Percentiles rank a stretch among this genome's conserved stretches.
Conservation (phyloP, 2,329 filamentous ascomycete genomes). For the Trichoderma lentiforme region DNA sequence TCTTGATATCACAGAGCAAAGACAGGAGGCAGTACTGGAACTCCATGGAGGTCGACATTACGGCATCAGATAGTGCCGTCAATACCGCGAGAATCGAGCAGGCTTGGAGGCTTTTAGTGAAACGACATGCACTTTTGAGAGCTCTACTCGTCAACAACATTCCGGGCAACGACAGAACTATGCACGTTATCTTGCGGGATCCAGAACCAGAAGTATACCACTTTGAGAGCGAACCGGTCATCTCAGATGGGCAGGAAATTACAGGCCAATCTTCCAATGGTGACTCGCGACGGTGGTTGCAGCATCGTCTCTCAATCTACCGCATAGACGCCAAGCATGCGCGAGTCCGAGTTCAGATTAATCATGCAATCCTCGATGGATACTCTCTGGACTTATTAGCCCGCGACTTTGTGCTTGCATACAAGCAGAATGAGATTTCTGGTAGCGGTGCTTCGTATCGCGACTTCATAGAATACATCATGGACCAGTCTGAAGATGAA, state of each 20-base stretch:
- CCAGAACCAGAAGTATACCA: neutral
- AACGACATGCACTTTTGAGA: neutral
- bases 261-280: too few species aligned
- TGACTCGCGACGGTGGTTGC: neutral
- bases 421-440: neutral
- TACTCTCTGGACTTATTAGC: constrained; percentile 5
- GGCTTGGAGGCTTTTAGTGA: neutral
- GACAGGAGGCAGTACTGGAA: too few species aligned
- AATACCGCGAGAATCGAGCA: too few species aligned
- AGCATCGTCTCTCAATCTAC: constrained; percentile 12
- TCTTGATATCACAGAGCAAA: too few species aligned
- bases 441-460: neutral
- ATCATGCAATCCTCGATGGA: constrained; percentile 13
- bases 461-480: constrained; percentile 9
- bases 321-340: neutral
- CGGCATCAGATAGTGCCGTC: too few species aligned
- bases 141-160: neutral
- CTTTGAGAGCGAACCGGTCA: neutral
- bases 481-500: neutral
- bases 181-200: constrained; percentile 17
- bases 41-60: too few species aligned
- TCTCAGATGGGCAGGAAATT: neutral
- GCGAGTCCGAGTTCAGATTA: neutral
- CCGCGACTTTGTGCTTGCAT: constrained; percentile 1
- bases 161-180: constrained; percentile 9